phyloP scores from a whole-genome alignment of 371 early-diverging fungal genomes.

The Phascolomyces articulosus region DNA sequence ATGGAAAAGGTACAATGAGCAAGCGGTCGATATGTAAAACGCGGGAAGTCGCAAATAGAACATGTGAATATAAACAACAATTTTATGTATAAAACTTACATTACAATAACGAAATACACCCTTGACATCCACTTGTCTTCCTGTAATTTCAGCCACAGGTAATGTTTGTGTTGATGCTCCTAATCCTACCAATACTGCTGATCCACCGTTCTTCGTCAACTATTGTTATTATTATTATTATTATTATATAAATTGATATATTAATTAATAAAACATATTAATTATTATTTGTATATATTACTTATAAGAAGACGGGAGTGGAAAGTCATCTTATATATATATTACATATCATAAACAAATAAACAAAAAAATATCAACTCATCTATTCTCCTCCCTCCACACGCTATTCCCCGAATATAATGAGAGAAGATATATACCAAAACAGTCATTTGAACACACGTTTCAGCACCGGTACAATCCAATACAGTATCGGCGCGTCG shows the following conservation, averaged over 20 bases:
- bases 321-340: too few species aligned
- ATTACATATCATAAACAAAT: background rate
- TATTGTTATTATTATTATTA: too few species aligned
- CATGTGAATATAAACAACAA: too few species aligned
- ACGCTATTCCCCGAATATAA: too few species aligned
- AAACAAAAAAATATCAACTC: background rate
- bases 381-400: too few species aligned
- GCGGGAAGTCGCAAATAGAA: too few species aligned
- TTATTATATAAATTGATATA: too few species aligned
- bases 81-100: too few species aligned
- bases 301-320: too few species aligned
- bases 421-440: constrained; percentile 12
- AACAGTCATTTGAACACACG: constrained; percentile 51
- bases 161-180: constrained; percentile 45
- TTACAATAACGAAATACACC: constrained; percentile 56
- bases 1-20: too few species aligned
- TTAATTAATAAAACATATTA: background rate
- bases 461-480: constrained; percentile 59
- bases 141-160: constrained; percentile 44
- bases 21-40: too few species aligned
- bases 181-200: constrained; percentile 51
- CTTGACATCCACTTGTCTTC: constrained; percentile 48
- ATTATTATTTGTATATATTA: background rate
- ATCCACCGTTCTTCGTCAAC: constrained; percentile 48
- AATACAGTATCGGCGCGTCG: constrained; percentile 40